Base-by-base conservation (phyloP, 2,329 filamentous ascomycete genomes). In the Chaetoscypha palmicola region DNA sequence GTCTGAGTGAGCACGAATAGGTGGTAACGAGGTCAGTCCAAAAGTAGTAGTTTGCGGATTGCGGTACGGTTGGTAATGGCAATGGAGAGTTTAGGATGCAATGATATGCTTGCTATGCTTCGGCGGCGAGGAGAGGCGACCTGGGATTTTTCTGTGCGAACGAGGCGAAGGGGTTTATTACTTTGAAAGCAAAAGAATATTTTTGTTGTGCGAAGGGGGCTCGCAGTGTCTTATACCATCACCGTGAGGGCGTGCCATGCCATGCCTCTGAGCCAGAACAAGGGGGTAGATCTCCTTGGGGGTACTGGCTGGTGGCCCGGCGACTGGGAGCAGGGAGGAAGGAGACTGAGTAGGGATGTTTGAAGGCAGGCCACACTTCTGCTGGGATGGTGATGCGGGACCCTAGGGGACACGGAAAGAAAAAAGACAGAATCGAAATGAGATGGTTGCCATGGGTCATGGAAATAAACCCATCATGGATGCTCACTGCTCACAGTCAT, bases 371-470 rank as follows among this genome's bases (percentile, higher is more conserved):
- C 4, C 32, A 34, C 5, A 34, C 32, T 34, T 7, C 24, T 28
- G 24, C 24, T 28, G 46, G 49, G 46, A 50, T 49, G 51, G 43
- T 50, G 47, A 53, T 51, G 45, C 47, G 46, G 34, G 47, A 50
- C 46, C 54, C 49, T 57, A 54, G 56, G 56, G 55, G 52, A 51
- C 30, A 49, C 50, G 55, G 52, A 56, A 55, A 44, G 26, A 52
- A 54, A 52, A 53, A 52, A 53, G 51, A 52, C 55, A 45, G 53
- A 52, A 54, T 56, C 43, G 50, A 58, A 58, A 58, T 58, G 53
- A 58, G 53, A 31, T 46, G 31, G 26, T 23, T 28, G 30, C 28
- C 46, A 38, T 45, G 22, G 30, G 17, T 39, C 44, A 30, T 41
- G 14, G 36, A 43, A 41, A 40, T 43, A 28, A 28, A n/a, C n/a